Conservation (phyloP, 129 eudicot genomes). For the Flaveria trinervia region DNA sequence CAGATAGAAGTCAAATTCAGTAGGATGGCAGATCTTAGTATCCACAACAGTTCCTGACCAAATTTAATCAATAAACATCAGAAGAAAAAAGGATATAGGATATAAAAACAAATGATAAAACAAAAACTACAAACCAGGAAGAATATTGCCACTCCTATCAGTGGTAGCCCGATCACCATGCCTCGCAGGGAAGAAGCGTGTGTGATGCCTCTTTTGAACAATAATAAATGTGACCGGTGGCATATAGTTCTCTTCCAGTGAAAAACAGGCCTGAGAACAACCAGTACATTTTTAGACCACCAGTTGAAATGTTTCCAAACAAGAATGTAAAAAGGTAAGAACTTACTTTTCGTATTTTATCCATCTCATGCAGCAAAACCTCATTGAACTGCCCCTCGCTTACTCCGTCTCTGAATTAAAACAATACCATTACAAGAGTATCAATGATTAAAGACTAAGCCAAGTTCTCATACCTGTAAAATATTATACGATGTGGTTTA, state of each 20-base stretch:
- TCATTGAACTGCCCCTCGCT: slow-evolving; percentile 75
- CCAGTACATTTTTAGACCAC: not conserved
- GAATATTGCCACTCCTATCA: slow-evolving; percentile 75
- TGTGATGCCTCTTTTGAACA: slow-evolving; percentile 86
- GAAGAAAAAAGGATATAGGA: not conserved
- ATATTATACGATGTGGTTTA: slow-evolving; percentile 60
- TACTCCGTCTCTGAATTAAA: slow-evolving; percentile 68
- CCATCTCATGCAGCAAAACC: slow-evolving; percentile 62
- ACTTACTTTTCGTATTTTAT: slow-evolving; percentile 63
- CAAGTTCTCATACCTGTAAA: slow-evolving; percentile 49
- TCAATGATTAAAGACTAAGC: not conserved
- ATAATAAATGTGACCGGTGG: slow-evolving; percentile 69
- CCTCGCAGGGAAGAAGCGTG: slow-evolving; percentile 63
- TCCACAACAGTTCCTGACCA: slow-evolving; percentile 75
- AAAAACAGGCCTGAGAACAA: slow-evolving; percentile 61
- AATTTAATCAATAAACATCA: not conserved
- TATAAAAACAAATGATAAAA: not conserved
- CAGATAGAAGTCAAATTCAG: slow-evolving; percentile 74
- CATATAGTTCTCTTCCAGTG: slow-evolving; percentile 47
- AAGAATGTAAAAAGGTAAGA: not conserved
- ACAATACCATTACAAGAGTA: not conserved
- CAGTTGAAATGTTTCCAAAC: not conserved
- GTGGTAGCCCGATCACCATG: slow-evolving; percentile 42
- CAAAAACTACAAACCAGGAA: slow-evolving; percentile 54
- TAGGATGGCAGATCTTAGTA: slow-evolving; percentile 60